Evolutionary conservation across 106 monocot species (phyloP), one percentile per base, ranked within the genome.

Genomic region (Dendrobium huoshanense): DNA sequence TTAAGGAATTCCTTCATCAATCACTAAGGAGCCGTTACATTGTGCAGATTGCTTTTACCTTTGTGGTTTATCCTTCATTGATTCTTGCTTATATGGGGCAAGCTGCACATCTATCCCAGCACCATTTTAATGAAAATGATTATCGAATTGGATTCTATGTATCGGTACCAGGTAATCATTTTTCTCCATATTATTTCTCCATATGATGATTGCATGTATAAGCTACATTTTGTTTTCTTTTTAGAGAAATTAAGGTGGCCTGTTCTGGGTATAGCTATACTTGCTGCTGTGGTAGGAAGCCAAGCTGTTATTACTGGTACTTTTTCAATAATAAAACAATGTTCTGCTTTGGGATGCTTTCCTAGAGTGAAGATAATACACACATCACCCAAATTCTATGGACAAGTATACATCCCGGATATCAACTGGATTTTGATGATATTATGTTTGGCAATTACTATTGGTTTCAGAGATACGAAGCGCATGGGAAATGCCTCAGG

Each of bases 51-150:
- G 99, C 95, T 77, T 99, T 99, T 79, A 87, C 93, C 68, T 91
- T 77, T 67, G 83, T 99, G 77, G 95, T 99, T 70, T 99, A 99
- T 82, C 99, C 99, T 40, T 88, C 95, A 9, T 83, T 99, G 88
- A 79, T 99, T 44, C 84, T 99, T 41, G 95, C 95, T 40, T 99
- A 99, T 77, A 99, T 99, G 99, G 99, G 99, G 17, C 99, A 99
- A 90, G 99, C 99, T 64, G 99, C 99, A 9, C 95, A 95, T 84
- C 84, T 99, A 6, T 99, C 95, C 59, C 79, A 67, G 61, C 95
- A 99, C 87, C 95, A 95, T 83, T 33, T 67, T 45, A 85, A 90
- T 16, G 85, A 86, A 86, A 95, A 67, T 67, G 55, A 87, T 43
- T 92, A 99, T 64, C 79, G 55, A 24, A 99, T 99, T 78, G 95